Conservation (phyloP, 768 basidiomycete species). For the Albatrellus ellisii region DNA sequence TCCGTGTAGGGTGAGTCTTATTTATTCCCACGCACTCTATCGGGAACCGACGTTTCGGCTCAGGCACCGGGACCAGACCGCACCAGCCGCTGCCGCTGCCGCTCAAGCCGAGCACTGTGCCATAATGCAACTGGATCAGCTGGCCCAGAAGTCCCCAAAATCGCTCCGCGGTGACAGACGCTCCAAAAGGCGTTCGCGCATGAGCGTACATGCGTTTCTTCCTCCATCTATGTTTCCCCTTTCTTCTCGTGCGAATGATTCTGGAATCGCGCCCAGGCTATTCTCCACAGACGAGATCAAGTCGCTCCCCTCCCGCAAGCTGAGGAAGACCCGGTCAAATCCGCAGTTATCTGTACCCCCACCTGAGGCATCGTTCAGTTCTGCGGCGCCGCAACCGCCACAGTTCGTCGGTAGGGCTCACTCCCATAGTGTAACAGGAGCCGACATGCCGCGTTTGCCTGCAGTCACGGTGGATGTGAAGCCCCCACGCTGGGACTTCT, state of each 20-base stretch:
- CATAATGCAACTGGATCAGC: constrained; percentile 8
- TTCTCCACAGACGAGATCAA: constrained; percentile 15
- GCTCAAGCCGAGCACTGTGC: constrained; percentile 35
- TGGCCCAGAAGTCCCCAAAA: constrained; percentile 3
- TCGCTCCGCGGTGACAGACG: constrained; percentile 7
- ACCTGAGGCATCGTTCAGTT: not conserved
- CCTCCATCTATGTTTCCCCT: constrained; percentile 37
- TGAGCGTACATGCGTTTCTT: constrained; percentile 54
- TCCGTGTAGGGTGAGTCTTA: constrained; percentile 56
- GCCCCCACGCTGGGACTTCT: constrained; percentile 34
- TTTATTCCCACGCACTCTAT: not conserved
- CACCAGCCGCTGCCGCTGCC: constrained; percentile 37
- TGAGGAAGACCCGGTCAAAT: constrained; percentile 66
- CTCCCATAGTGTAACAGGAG: constrained; percentile 68
- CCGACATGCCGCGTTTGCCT: constrained; percentile 39
- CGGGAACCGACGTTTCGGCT: not conserved
- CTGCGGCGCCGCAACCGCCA: constrained; percentile 17
- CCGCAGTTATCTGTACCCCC: constrained; percentile 31
- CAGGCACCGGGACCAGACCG: constrained; percentile 48
- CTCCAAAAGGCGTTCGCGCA: constrained; percentile 21
- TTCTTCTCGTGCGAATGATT: constrained; percentile 11
- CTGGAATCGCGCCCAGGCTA: constrained; percentile 4
- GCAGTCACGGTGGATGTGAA: constrained; percentile 18
- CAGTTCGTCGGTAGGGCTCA: constrained; percentile 43
- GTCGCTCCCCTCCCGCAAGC: constrained; percentile 33